These are phyloP conservation scores for Ambrosiella xylebori DNA, from an alignment of 2,329 filamentous ascomycete genomes.

Conservation along the genomic window DNA sequence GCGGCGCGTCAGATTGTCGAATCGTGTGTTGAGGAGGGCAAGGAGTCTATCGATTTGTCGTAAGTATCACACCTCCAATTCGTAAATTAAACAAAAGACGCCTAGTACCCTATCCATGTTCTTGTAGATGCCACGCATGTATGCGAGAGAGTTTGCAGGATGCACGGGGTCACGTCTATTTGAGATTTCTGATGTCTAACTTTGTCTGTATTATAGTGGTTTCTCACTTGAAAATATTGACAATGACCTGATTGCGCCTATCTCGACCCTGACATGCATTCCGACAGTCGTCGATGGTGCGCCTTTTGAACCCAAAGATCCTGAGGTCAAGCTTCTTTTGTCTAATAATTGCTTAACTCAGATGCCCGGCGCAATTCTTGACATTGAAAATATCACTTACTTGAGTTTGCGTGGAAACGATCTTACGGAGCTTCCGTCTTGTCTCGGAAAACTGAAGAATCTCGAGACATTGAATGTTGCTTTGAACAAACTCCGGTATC, in stretches of 20 bases:
- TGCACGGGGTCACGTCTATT: not conserved
- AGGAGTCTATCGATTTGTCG: conserved; percentile 45
- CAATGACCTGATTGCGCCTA: conserved; percentile 37
- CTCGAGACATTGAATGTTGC: conserved; percentile 48
- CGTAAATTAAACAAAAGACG: not conserved
- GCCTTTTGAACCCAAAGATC: conserved; percentile 40
- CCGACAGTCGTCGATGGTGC: conserved; percentile 38
- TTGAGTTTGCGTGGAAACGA: conserved; percentile 49
- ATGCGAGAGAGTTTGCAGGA: not conserved
- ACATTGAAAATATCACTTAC: conserved; percentile 42
- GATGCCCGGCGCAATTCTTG: conserved; percentile 44
- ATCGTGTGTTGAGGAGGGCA: conserved; percentile 37
- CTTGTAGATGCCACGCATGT: not conserved
- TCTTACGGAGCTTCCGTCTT: conserved; percentile 41
- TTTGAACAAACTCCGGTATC: conserved; percentile 40
- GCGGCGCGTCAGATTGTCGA: conserved; percentile 30
- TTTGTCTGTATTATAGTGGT: conserved; percentile 17
- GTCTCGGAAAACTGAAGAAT: conserved; percentile 39
- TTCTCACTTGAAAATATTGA: conserved; percentile 36
- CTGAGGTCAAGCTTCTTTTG: conserved; percentile 43
- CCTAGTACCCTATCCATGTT: not conserved
- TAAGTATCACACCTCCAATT: conserved; percentile 21
- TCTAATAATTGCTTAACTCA: conserved; percentile 38
- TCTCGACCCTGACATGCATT: conserved; percentile 37
- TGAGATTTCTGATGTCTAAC: conserved; percentile 8